These are phyloP conservation scores for Cryphonectria radicalis DNA, from an alignment of 2,329 filamentous ascomycete genomes.

Conservation along the genomic window DNA sequence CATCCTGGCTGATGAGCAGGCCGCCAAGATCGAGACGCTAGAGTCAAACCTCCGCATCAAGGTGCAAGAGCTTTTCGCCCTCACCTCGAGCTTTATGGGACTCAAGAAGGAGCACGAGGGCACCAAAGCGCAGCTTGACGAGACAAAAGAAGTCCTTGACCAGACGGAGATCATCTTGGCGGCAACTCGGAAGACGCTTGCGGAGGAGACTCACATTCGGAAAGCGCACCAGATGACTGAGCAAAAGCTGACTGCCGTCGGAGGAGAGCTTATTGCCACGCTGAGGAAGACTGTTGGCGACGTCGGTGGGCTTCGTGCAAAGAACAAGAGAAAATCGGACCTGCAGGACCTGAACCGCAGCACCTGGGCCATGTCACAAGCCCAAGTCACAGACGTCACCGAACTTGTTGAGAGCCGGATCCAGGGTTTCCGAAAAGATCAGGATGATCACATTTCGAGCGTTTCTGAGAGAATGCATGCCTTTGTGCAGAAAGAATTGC, in stretches of 20 bases:
- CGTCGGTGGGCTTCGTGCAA: constrained; percentile 80
- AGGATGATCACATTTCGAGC: constrained; percentile 69
- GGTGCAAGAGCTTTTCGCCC: constrained; percentile 84
- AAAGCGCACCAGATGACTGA: constrained; percentile 89
- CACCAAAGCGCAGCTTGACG: constrained; percentile 71
- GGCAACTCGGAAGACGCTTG: constrained; percentile 74
- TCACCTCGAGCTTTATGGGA: constrained; percentile 85
- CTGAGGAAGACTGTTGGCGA: constrained; percentile 79
- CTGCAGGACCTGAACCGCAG: constrained; percentile 79
- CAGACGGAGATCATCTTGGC: constrained; percentile 85
- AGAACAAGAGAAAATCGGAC: constrained; percentile 83
- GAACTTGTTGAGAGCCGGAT: constrained; percentile 76
- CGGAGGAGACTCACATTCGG: constrained; percentile 78
- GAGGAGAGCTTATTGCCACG: constrained; percentile 76
- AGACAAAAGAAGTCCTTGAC: constrained; percentile 79
- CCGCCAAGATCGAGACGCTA: constrained; percentile 88
- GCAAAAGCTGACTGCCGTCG: constrained; percentile 72
- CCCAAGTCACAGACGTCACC: constrained; percentile 77
- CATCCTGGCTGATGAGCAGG: constrained; percentile 90
- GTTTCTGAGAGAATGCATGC: constrained; percentile 73
- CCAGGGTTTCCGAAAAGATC: constrained; percentile 71
- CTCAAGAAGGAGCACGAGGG: constrained; percentile 89
- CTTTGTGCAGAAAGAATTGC: constrained; percentile 77
- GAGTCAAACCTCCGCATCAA: constrained; percentile 91
- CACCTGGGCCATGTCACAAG: constrained; percentile 77